phyloP scores from a whole-genome alignment of 345 rosid species.

The Citrus glauca region DNA sequence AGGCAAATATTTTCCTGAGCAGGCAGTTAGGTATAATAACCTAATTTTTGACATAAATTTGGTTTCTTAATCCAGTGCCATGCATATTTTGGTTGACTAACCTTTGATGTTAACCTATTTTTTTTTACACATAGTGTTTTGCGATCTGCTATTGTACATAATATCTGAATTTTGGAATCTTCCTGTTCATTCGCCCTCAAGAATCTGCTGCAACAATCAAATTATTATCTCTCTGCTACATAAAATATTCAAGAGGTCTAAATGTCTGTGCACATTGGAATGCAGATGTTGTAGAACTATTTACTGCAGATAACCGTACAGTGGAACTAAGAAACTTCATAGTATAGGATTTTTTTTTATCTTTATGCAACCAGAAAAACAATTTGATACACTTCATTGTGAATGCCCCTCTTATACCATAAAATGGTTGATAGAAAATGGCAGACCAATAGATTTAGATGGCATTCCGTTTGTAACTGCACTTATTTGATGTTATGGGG shows the following conservation, averaged over 20 bases:
- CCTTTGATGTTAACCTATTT: background rate
- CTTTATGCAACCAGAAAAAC: background rate
- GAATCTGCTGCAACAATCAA: background rate
- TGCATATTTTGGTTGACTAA: constrained; percentile 5
- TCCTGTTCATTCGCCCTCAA: background rate
- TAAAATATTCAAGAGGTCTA: background rate
- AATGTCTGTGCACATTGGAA: background rate
- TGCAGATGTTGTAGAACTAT: background rate
- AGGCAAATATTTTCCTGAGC: constrained; percentile 82
- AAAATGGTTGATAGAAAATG: background rate
- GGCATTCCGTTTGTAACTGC: background rate
- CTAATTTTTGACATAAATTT: constrained; percentile 9
- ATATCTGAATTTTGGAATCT: background rate
- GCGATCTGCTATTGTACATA: background rate
- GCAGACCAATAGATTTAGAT: background rate
- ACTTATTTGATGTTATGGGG: background rate
- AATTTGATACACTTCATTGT: background rate
- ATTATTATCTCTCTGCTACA: background rate
- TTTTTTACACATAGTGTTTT: background rate
- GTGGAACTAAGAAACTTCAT: background rate
- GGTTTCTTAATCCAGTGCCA: constrained; percentile 2
- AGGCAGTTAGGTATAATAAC: constrained; percentile 78
- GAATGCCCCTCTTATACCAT: background rate
- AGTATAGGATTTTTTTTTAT: background rate
- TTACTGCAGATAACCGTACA: background rate